phyloP scores from a whole-genome alignment of 2,329 filamentous ascomycete genomes.

The Macrophomina phaseolina region DNA sequence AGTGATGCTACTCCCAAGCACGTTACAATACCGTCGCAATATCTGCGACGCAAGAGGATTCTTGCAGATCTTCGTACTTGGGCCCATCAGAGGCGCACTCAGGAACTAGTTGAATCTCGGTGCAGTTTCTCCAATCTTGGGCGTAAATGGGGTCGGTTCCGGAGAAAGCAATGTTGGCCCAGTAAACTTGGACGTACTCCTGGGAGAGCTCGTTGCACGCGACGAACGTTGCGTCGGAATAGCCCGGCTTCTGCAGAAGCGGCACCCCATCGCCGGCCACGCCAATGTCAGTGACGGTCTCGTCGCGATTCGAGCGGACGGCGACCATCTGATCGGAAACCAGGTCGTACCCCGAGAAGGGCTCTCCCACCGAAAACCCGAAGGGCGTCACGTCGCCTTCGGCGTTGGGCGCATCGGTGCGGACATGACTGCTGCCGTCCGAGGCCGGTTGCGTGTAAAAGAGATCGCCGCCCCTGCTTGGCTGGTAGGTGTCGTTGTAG shows the following conservation, averaged over 20 bases:
- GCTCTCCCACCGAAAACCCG: not conserved
- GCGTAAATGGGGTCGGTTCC: not conserved
- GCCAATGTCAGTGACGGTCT: not conserved
- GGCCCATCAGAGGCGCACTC: not conserved
- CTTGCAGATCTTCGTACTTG: not conserved
- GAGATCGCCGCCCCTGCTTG: not conserved
- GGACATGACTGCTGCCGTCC: not conserved
- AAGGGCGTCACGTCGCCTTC: not conserved
- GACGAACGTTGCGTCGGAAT: not conserved
- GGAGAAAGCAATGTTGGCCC: not conserved
- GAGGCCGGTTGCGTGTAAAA: not conserved
- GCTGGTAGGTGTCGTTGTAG: not conserved
- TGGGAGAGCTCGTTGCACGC: not conserved
- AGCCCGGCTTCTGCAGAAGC: not conserved
- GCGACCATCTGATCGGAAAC: not conserved
- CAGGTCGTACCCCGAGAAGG: not conserved
- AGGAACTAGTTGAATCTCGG: not conserved
- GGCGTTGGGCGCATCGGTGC: constrained; percentile 4
- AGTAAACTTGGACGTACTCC: not conserved
- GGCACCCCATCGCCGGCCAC: not conserved
- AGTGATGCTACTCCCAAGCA: too few species aligned
- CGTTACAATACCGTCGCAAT: not conserved
- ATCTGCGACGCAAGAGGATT: not conserved
- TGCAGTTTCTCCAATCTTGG: not conserved
- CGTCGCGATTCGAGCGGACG: not conserved